Percentiles rank a stretch among this genome's conserved stretches.
Evolutionary conservation across 2,329 filamentous ascomycete genomes (phyloP).

Genomic region (Ceratocystis destructans): DNA sequence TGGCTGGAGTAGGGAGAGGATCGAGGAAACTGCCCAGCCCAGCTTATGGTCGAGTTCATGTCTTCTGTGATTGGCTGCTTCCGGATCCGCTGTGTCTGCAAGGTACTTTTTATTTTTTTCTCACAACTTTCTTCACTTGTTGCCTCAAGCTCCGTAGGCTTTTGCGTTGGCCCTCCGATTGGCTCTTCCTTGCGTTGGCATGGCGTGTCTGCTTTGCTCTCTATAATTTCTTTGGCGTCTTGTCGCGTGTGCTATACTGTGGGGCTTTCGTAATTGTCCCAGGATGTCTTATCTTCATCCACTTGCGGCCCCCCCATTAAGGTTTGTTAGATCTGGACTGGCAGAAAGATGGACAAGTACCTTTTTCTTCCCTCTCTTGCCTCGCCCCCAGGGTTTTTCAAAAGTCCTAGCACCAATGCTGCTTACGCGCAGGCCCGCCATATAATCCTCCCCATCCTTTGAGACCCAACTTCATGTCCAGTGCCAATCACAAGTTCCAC

Average conservation of each 20-base stretch:
- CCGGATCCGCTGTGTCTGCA: not conserved
- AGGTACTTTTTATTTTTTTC: not conserved
- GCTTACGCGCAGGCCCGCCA: not conserved
- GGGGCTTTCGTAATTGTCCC: not conserved
- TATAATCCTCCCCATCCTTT: not conserved
- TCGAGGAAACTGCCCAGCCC: not conserved
- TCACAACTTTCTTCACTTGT: not conserved
- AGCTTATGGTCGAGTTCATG: not conserved
- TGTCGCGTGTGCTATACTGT: too few species aligned
- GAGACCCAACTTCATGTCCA: not conserved
- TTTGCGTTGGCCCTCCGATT: too few species aligned
- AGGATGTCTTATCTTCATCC: conserved; percentile 10
- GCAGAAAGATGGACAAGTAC: not conserved
- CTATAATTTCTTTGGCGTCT: too few species aligned
- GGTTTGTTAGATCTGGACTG: not conserved
- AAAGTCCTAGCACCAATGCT: not conserved
- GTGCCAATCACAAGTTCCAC: not conserved
- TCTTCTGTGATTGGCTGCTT: not conserved
- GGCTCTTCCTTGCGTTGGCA: too few species aligned
- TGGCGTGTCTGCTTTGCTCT: too few species aligned
- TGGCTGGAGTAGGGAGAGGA: not conserved
- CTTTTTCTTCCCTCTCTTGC: not conserved
- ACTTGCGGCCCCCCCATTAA: conserved; percentile 4
- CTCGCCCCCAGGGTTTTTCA: not conserved
- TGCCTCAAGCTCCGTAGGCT: not conserved